phyloP scores from a whole-genome alignment of 129 eudicot genomes.

The Silybum marianum region DNA sequence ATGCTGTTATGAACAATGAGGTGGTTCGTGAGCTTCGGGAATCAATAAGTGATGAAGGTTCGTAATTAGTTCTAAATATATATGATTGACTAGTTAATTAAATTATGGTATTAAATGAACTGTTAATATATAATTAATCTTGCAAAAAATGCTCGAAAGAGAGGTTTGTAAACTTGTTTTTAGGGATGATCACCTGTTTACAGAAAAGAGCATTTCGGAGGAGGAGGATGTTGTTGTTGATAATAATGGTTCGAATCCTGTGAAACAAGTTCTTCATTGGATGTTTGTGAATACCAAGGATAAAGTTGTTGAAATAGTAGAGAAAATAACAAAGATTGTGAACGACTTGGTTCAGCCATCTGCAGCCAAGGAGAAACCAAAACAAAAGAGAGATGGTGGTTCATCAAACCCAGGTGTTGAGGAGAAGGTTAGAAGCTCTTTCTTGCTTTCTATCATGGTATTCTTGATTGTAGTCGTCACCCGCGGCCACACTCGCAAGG shows the following conservation, averaged over 20 bases:
- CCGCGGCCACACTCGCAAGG: conserved; percentile 38
- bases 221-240: conserved; percentile 19
- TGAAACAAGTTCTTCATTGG: conserved; percentile 48
- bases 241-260: conserved; percentile 34
- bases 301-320: conserved; percentile 57
- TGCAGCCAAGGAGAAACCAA: conserved; percentile 18
- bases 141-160: neutral
- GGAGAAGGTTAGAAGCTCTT: conserved; percentile 51
- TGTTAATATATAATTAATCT: neutral
- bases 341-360: conserved; percentile 37
- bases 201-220: conserved; percentile 22
- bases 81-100: neutral
- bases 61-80: neutral
- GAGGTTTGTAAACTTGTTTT: no score
- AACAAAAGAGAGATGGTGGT: neutral
- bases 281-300: conserved; percentile 53
- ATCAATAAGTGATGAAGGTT: conserved; percentile 52
- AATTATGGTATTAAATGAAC: no score
- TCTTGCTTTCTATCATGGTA: conserved; percentile 64
- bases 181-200: neutral
- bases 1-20: conserved; percentile 88
- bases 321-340: conserved; percentile 50
- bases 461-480: conserved; percentile 63
- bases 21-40: conserved; percentile 75
- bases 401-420: conserved; percentile 18